Evolutionary conservation across 2,329 filamentous ascomycete genomes (phyloP).

Genomic region (Colletotrichum echinochloae): DNA sequence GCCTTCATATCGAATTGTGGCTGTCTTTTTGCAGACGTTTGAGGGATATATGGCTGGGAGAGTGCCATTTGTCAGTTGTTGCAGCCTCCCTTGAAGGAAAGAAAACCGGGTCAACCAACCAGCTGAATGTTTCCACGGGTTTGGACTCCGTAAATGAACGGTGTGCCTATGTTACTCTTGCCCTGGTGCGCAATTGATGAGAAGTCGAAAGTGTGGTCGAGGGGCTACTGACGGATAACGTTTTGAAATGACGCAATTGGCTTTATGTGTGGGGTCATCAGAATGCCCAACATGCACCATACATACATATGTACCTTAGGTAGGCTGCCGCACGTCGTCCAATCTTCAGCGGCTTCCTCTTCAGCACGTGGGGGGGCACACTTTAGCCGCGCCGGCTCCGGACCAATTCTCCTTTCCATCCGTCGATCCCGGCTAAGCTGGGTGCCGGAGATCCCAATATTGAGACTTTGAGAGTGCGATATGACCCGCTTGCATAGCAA

Average conservation of each 20-base stretch:
- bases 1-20: conserved; percentile 61
- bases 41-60: neutral
- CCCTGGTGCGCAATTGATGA: neutral
- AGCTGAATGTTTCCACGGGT: neutral
- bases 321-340: neutral
- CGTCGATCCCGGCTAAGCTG: neutral
- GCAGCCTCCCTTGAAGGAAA: neutral
- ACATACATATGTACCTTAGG: no score
- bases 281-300: neutral
- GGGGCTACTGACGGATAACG: neutral
- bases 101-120: neutral
- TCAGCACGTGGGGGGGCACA: conserved; percentile 7
- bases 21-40: neutral
- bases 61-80: neutral
- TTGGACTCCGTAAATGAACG: neutral
- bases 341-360: conserved; percentile 12
- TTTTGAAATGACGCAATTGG: conserved; percentile 37
- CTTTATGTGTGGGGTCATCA: conserved; percentile 25
- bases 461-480: no score
- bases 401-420: neutral
- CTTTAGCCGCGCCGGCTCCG: neutral
- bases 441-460: no score
- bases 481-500: neutral
- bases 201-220: neutral
- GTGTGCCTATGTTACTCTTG: neutral